Percentiles rank a stretch among this genome's conserved stretches.
These are phyloP conservation scores for Serendipita vermifera DNA, from an alignment of 768 basidiomycete genomes.

Conservation along the genomic window DNA sequence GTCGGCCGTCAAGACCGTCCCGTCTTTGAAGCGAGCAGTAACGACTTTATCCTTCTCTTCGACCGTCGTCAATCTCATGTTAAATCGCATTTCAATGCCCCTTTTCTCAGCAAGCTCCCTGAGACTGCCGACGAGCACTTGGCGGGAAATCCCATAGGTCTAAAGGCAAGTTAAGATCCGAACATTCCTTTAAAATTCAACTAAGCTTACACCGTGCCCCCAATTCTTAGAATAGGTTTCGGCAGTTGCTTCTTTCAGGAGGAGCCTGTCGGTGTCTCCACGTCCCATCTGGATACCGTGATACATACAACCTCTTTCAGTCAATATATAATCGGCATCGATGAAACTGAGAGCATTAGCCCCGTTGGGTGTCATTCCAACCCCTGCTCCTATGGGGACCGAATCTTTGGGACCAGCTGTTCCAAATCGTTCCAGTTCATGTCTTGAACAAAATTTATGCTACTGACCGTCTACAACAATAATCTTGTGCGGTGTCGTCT, in stretches of 20 bases:
- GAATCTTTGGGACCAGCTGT: background rate
- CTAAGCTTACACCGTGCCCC: background rate
- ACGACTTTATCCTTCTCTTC: conserved; percentile 24
- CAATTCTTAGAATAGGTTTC: background rate
- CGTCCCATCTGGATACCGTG: background rate
- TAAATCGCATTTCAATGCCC: background rate
- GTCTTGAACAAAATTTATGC: too few species aligned
- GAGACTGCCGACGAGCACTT: background rate
- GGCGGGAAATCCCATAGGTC: background rate
- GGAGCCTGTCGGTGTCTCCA: background rate
- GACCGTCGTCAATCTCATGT: conserved; percentile 19
- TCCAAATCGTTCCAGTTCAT: too few species aligned
- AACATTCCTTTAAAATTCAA: background rate
- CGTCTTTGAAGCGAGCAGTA: conserved; percentile 26
- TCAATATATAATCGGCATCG: background rate
- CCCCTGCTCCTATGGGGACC: background rate
- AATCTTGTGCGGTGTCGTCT: conserved; percentile 12
- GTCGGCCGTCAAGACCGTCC: conserved; percentile 25
- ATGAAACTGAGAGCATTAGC: conserved; percentile 1
- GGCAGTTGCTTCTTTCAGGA: background rate
- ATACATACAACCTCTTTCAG: background rate
- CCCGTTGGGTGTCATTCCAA: background rate
- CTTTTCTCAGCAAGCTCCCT: background rate
- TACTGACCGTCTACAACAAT: background rate
- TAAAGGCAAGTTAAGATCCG: background rate